These are phyloP conservation scores for Pseudovirgaria hyperparasitica DNA, from an alignment of 2,329 filamentous ascomycete species.

Conservation along the genomic window DNA sequence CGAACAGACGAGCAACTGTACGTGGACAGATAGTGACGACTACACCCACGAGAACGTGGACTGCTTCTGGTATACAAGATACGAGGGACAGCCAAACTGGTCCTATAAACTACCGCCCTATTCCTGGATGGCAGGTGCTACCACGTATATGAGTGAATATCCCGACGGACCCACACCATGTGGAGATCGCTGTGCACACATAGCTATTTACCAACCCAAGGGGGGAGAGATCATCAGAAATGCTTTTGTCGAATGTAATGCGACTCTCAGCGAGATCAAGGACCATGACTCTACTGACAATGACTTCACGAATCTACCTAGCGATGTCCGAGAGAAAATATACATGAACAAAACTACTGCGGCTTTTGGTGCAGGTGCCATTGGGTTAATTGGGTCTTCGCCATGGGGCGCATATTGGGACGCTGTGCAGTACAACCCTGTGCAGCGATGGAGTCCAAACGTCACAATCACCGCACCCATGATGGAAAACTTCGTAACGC, in stretches of 20 bases:
- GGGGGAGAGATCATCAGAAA: constrained; percentile 4
- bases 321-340: constrained; percentile 10
- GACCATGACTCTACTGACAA: constrained; percentile 3
- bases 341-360: constrained; percentile 17
- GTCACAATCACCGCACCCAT: constrained; percentile 4
- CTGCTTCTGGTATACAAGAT: too few relatives aligned
- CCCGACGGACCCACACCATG: too few relatives aligned
- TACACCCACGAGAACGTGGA: too few relatives aligned
- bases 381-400: constrained; percentile 8
- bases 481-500: constrained; percentile 14
- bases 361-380: constrained; percentile 16
- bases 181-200: constrained; percentile 21
- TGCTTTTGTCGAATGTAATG: too few relatives aligned
- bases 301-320: constrained; percentile 11
- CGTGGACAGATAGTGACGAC: too few relatives aligned
- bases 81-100: too few relatives aligned
- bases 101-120: too few relatives aligned
- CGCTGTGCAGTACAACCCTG: too few relatives aligned
- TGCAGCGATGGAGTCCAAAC: constrained; percentile 14
- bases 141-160: constrained; percentile 1
- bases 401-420: constrained; percentile 2
- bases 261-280: not conserved
- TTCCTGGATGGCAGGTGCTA: too few relatives aligned
- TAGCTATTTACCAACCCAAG: constrained; percentile 16
- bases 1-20: too few relatives aligned